Evolutionary conservation across 768 basidiomycete species (phyloP).

Genomic region (Psilocybe azurescens): DNA sequence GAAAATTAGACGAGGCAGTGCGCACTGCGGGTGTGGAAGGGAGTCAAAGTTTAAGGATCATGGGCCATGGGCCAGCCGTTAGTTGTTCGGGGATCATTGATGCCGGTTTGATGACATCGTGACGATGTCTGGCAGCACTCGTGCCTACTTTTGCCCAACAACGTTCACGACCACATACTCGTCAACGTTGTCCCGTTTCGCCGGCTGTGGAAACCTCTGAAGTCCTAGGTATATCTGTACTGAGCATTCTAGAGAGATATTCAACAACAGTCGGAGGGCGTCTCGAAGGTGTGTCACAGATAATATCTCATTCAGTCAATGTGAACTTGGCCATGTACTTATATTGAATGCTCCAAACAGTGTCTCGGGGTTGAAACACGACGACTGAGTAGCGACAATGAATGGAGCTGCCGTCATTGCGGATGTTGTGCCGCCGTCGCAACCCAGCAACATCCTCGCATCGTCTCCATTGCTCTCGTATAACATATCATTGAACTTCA

Average conservation of each 20-base stretch:
- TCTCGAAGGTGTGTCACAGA: background rate
- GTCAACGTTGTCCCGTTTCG: background rate
- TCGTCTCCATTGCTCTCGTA: slow-evolving; percentile 23
- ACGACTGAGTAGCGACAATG: slow-evolving; percentile 6
- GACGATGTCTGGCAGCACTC: background rate
- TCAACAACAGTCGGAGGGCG: background rate
- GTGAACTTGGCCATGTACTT: background rate
- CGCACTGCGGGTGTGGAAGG: too few species aligned
- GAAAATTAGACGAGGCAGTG: too few species aligned
- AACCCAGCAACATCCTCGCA: slow-evolving; percentile 1
- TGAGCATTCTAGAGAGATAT: background rate
- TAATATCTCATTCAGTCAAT: background rate
- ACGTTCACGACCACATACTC: background rate
- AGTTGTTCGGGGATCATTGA: background rate
- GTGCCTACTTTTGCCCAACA: background rate
- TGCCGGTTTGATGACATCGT: background rate
- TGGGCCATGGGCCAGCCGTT: too few species aligned
- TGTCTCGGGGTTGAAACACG: background rate
- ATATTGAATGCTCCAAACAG: background rate
- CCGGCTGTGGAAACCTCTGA: background rate
- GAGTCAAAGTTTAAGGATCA: too few species aligned
- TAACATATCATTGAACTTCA: slow-evolving; percentile 53
- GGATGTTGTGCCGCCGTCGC: slow-evolving; percentile 2
- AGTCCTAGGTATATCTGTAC: background rate
- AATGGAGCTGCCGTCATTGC: slow-evolving; percentile 16